These are phyloP conservation scores for Trichophyton schoenleinii DNA, from an alignment of 2,329 filamentous ascomycete species.

Conservation along the genomic window DNA sequence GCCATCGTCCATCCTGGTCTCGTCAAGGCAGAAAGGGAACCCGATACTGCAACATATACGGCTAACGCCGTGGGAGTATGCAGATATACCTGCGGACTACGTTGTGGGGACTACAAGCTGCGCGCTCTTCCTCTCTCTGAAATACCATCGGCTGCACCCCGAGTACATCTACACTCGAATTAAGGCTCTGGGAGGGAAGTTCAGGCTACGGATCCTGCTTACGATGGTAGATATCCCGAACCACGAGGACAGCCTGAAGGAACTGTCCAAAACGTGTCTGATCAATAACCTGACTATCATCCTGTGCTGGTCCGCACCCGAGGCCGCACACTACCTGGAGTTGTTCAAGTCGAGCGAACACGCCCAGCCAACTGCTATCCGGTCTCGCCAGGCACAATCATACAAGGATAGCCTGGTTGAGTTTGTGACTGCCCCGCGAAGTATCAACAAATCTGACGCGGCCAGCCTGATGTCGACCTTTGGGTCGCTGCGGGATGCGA, in stretches of 20 bases:
- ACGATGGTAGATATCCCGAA: conserved; percentile 92
- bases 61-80: conserved; percentile 86
- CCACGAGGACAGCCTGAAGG: conserved; percentile 78
- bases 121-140: conserved; percentile 82
- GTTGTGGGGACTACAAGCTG: conserved; percentile 78
- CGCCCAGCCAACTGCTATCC: conserved; percentile 68
- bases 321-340: conserved; percentile 87
- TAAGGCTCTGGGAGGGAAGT: conserved; percentile 68
- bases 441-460: conserved; percentile 89
- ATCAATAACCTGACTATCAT: conserved; percentile 89
- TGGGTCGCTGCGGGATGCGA: conserved; percentile 70
- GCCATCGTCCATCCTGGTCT: conserved; percentile 75
- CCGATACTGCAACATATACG: conserved; percentile 75
- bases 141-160: conserved; percentile 92
- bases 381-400: conserved; percentile 66
- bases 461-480: conserved; percentile 83
- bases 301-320: conserved; percentile 85
- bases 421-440: conserved; percentile 80
- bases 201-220: conserved; percentile 72
- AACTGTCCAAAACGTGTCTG: conserved; percentile 81
- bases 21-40: conserved; percentile 86
- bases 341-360: conserved; percentile 92
- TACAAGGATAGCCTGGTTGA: conserved; percentile 83
- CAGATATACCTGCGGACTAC: conserved; percentile 91
- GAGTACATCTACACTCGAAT: conserved; percentile 97